Evolutionary conservation across 371 early-diverging fungal genomes (phyloP), one percentile per base, ranked within the genome.

Genomic region (Mucor sp.): DNA sequence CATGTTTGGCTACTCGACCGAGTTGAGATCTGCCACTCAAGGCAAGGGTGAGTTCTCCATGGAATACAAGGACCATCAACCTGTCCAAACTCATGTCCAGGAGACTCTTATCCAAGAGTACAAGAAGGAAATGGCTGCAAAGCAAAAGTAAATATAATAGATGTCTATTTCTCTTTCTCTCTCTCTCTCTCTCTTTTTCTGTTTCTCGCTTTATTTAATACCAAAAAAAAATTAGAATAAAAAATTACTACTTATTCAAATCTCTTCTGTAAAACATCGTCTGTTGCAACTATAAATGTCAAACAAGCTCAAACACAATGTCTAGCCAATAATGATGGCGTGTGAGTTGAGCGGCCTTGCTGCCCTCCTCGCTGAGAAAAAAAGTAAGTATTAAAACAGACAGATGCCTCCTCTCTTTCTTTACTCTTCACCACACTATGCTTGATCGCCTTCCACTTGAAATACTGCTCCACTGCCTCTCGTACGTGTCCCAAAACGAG

Each of bases 11-110:
- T 97, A 96, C 77, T 94, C 96, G 35, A 94, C 96, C 17, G 98
- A 98, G 78, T 85, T 99, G 70, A 88, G 99, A 65, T 92, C 94
- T 30, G 88, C 93, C 58, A 97, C 97, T 27, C 94, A 96, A 70
- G 99, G 99, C 69, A 99, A 98, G 89, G 99, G 99, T 58, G 98
- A 98, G 84, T 99, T 97, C 85, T 83, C 93, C 60, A 99, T 99
- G 99, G 97, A 96, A 84, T 97, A 97, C 86, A 90, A 92, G 83
- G 82, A 87, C 50, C 97, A 99, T 79, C 82, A 84, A 60, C 89
- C 95, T 35, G 98, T 97, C 33, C 74, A 85, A 58, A 82, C 91
- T 15, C 81, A 88, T 64, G 90, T 94, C 12, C 98, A 98, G 78
- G 87, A 90, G 67, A 87, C 93, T 65, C 85, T 98, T 70, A 89